These are phyloP conservation scores for Venturia carpophila DNA, from an alignment of 2,329 filamentous ascomycete genomes.

Conservation along the genomic window DNA sequence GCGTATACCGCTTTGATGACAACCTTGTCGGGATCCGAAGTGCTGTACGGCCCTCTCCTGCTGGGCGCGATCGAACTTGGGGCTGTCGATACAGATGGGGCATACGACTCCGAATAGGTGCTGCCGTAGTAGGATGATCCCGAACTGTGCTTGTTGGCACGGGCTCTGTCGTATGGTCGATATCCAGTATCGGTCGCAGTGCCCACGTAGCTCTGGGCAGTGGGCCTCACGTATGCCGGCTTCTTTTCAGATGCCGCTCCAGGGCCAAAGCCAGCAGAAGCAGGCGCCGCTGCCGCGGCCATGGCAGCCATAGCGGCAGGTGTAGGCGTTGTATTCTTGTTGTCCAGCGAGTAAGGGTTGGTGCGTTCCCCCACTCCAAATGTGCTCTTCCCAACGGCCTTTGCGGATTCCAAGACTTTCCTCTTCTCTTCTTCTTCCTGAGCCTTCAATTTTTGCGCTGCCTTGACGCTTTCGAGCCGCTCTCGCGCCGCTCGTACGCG, in stretches of 20 bases:
- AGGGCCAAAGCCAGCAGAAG: slow-evolving; percentile 16
- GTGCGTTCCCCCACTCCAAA: slow-evolving; percentile 57
- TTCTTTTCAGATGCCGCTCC: slow-evolving; percentile 18
- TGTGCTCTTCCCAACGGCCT: slow-evolving; percentile 3
- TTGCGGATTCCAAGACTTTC: slow-evolving; percentile 4
- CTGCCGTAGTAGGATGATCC: slow-evolving; percentile 42
- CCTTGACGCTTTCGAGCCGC: slow-evolving; percentile 17
- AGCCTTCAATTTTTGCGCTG: slow-evolving; percentile 17
- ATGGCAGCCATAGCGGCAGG: slow-evolving; percentile 28
- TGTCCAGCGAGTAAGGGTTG: slow-evolving; percentile 61
- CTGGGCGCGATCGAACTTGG: slow-evolving; percentile 80
- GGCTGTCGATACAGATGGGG: slow-evolving; percentile 73
- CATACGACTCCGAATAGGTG: slow-evolving; percentile 68
- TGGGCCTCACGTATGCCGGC: slow-evolving; percentile 37
- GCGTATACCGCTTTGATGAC: slow-evolving; percentile 87
- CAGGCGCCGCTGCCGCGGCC: slow-evolving; percentile 23
- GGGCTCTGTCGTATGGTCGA: slow-evolving; percentile 67
- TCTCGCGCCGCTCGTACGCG: slow-evolving; percentile 13
- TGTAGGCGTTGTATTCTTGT: slow-evolving; percentile 30
- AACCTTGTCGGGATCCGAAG: slow-evolving; percentile 90
- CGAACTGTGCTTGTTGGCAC: slow-evolving; percentile 34
- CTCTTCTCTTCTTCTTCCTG: slow-evolving; percentile 15
- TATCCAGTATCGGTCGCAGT: slow-evolving; percentile 66
- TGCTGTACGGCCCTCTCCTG: slow-evolving; percentile 69
- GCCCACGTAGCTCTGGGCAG: slow-evolving; percentile 51